Conservation (phyloP, 2,329 filamentous ascomycete genomes). For the Diaporthe amygdali region DNA sequence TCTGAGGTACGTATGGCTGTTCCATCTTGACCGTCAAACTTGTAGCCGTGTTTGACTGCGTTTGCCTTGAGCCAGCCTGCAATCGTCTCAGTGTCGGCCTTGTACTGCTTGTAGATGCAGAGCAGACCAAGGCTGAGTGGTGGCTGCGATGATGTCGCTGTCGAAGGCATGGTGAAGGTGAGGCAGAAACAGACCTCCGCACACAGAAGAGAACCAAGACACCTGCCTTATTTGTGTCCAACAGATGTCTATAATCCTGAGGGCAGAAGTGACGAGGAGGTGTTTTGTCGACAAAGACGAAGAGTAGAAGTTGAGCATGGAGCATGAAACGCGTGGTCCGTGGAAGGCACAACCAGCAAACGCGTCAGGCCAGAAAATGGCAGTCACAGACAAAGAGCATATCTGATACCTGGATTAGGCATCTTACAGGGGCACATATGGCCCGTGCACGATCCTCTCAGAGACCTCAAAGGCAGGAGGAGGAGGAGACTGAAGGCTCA, state of each 20-base stretch:
- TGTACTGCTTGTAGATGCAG: slow-evolving; percentile 4
- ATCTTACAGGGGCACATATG: not conserved
- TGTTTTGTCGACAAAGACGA: not conserved
- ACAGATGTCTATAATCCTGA: not conserved
- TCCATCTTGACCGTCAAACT: not conserved
- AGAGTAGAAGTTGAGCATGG: not conserved
- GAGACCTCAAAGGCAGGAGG: not conserved
- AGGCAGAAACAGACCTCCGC: not conserved
- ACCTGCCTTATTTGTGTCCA: too few relatives aligned
- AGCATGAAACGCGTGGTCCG: not conserved
- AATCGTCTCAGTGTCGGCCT: slow-evolving; percentile 8
- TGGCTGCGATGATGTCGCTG: not conserved
- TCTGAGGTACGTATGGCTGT: not conserved
- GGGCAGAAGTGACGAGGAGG: not conserved
- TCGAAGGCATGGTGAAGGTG: not conserved
- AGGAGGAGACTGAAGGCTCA: not conserved
- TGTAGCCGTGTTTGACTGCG: slow-evolving; percentile 7
- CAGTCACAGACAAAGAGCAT: not conserved
- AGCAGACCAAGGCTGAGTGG: not conserved
- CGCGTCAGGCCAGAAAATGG: not conserved
- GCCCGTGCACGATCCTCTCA: not conserved
- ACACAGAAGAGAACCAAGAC: not conserved
- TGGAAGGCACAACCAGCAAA: not conserved
- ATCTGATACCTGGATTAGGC: not conserved
- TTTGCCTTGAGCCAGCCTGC: not conserved